These are phyloP conservation scores for Candida labiduridarum DNA, from an alignment of 1,139 yeast genomes.

Conservation along the genomic window DNA sequence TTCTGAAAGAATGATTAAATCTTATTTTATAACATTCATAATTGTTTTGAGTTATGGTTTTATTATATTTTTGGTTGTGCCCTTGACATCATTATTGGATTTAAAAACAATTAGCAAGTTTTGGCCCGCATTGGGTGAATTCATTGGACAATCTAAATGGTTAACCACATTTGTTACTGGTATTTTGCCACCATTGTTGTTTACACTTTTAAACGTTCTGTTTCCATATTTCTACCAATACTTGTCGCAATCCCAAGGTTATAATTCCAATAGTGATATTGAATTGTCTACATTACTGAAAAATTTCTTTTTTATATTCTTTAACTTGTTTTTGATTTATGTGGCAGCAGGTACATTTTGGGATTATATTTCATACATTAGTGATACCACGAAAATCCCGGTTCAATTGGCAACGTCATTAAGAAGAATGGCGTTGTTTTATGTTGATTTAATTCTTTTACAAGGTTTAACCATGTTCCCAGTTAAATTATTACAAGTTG, in stretches of 20 bases:
- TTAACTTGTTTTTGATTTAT: constrained; percentile 75
- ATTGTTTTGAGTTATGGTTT: constrained; percentile 66
- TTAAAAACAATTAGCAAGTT: constrained; percentile 68
- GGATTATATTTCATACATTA: constrained; percentile 72
- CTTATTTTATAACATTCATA: constrained; percentile 60
- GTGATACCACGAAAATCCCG: constrained; percentile 77
- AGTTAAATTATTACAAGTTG: constrained; percentile 62
- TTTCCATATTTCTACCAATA: constrained; percentile 72
- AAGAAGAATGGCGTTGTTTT: constrained; percentile 67
- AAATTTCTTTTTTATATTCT: constrained; percentile 77
- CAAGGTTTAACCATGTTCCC: constrained; percentile 85
- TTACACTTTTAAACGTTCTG: constrained; percentile 65
- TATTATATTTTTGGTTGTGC: constrained; percentile 70
- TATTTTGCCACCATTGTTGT: constrained; percentile 72
- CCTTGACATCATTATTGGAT: constrained; percentile 71
- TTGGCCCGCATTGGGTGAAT: constrained; percentile 72
- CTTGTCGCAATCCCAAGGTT: constrained; percentile 69
- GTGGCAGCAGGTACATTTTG: constrained; percentile 82
- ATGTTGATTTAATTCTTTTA: constrained; percentile 70
- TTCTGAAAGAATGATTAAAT: constrained; percentile 54
- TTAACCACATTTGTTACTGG: constrained; percentile 74
- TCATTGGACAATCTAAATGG: constrained; percentile 64
- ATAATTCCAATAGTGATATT: constrained; percentile 73
- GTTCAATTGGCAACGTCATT: constrained; percentile 72
- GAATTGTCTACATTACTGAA: constrained; percentile 75